Base-by-base conservation (phyloP, 805 yeast species). In the Zygosaccharomyces rouxii region DNA sequence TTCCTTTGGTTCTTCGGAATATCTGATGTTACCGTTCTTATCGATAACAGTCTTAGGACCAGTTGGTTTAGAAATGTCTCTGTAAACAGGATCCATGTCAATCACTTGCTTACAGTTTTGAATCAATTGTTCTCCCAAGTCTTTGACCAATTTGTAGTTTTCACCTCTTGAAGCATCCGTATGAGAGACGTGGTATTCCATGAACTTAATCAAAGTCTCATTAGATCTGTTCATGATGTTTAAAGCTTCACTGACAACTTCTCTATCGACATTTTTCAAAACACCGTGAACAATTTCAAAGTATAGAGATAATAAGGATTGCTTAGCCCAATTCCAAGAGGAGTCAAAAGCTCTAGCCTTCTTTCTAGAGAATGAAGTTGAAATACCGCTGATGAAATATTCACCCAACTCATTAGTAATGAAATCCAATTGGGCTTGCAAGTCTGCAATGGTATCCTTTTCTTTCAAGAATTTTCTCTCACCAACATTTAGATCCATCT, bases 261-360 rank as follows among this genome's bases (percentile, higher is more conserved):
- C 97, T 69, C 99, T 83, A 70, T 94, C 98, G 57, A 94, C 86
- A 51, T 88, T 84, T 80, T 70, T 84, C 53, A 89, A 79, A 55
- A 87, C 84, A 69, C 99, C 99, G 70, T 94, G 95, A 59, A 94
- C 89, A 62, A 94, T 89, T 71, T 94, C 97, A 67, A 80, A 94
- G 74, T 87, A 94, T 88, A 94, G 84, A 43, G 89, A 81, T 59
- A 94, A 75, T 52, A 94, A 86, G 68, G 94, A 96, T 76, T 94
- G 99, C 71, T 97, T 87, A 42, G 98, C 97, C 99, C 99, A 94
- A 72, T 95, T 95, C 99, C 99, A 94, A 72, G 90, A 89, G 19
- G 97, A 89, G 72, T 94, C 98, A 70, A 92, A 94, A 47, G 85
- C 83, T 75, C 99, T 86, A 25, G 97, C 96, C 76, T 94, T 94